Percentiles rank a stretch among this genome's conserved stretches.
Conservation (phyloP, 169 alveolate species). For the Perkinsus marinus region DNA sequence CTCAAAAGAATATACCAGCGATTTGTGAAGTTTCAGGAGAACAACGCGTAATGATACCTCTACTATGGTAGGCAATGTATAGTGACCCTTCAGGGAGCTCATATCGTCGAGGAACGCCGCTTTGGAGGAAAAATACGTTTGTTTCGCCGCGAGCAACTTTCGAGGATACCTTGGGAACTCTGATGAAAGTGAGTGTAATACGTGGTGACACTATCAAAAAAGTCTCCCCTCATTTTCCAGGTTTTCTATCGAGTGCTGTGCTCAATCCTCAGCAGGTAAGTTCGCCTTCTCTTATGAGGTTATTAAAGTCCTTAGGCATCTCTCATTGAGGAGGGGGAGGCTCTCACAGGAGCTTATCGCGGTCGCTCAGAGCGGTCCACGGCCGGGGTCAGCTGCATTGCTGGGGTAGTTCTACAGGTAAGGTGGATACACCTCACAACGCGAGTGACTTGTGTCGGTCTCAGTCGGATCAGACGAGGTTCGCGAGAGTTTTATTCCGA, state of each 20-base stretch:
- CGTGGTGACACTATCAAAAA: neutral
- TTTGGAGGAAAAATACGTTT: neutral
- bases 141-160: neutral
- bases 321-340: neutral
- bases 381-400: constrained; percentile 21
- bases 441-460: neutral
- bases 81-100: neutral
- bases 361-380: constrained; percentile 15
- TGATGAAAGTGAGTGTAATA: neutral
- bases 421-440: neutral
- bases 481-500: constrained; percentile 85
- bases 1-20: constrained; percentile 38
- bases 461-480: constrained; percentile 62
- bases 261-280: neutral
- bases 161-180: neutral
- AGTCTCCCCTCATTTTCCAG: neutral
- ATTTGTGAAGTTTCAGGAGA: neutral
- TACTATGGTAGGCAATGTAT: neutral
- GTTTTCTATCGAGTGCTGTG: neutral
- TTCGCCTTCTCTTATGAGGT: neutral
- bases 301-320: neutral
- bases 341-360: neutral
- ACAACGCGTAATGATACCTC: neutral
- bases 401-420: constrained; percentile 77
- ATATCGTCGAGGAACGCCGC: neutral